These are phyloP conservation scores for Cylindrotheca fusiformis DNA, from an alignment of 108 stramenopile genomes.

Conservation along the genomic window DNA sequence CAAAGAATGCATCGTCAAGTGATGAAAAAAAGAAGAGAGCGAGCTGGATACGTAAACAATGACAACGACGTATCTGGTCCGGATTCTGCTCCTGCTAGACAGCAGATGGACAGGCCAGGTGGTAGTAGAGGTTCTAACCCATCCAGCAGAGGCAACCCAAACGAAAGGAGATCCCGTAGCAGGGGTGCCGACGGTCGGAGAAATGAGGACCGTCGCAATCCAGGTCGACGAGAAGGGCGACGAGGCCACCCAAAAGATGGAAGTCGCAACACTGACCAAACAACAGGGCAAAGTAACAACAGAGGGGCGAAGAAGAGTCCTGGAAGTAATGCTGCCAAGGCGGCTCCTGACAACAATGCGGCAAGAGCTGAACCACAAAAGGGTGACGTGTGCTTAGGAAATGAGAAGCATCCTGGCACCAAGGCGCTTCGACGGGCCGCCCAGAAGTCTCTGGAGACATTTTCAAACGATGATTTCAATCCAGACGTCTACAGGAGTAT, in stretches of 20 bases:
- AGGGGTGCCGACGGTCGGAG: not conserved
- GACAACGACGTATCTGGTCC: not conserved
- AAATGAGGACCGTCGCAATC: too few species aligned
- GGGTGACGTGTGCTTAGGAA: conserved; percentile 23
- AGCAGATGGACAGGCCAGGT: not conserved
- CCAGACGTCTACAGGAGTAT: conserved; percentile 14
- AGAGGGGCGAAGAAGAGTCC: not conserved
- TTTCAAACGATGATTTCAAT: conserved; percentile 10
- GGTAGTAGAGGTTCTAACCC: not conserved
- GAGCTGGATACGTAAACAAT: not conserved
- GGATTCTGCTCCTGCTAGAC: too few species aligned
- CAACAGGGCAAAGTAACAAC: not conserved
- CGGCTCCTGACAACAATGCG: not conserved
- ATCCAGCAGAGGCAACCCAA: not conserved
- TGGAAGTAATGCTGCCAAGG: not conserved
- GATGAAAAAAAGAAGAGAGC: conserved; percentile 1
- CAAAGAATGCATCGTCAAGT: conserved; percentile 21
- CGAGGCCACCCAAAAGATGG: not conserved
- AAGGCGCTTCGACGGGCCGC: conserved; percentile 8
- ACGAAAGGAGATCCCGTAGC: not conserved
- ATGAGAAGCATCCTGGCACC: conserved; percentile 12
- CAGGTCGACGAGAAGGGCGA: not conserved
- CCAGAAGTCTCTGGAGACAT: not conserved
- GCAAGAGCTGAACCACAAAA: not conserved
- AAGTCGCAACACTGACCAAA: not conserved